Conservation (phyloP, 73 alveolate genomes). For the Tetrahymena elliotti region DNA sequence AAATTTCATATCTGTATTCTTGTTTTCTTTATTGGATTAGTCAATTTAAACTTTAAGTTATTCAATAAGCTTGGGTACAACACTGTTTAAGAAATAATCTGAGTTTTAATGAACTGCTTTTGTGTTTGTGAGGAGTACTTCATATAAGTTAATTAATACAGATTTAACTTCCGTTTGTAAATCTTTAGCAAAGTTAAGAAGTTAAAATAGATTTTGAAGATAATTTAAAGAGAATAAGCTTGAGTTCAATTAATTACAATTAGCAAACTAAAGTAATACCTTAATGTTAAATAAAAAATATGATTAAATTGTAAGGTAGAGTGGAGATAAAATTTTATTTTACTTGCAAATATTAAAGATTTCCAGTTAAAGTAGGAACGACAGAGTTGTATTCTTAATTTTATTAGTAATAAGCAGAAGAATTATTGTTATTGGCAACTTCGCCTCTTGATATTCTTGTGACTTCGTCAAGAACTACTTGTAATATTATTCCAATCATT, state of each 20-base stretch:
- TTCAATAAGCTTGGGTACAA: constrained; percentile 19
- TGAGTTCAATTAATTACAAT: not conserved
- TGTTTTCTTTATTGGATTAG: constrained; percentile 4
- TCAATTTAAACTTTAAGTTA: not conserved
- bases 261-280: not conserved
- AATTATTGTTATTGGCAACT: constrained; percentile 30
- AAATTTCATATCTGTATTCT: constrained; percentile 53
- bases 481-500: constrained; percentile 46
- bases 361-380: not conserved
- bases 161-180: constrained; percentile 4
- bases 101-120: constrained; percentile 8
- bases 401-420: constrained; percentile 36
- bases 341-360: not conserved
- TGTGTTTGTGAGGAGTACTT: not conserved
- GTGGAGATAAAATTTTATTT: not conserved
- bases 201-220: not conserved
- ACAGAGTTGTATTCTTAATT: constrained; percentile 10
- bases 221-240: not conserved
- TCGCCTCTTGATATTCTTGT: constrained; percentile 38
- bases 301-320: no score
- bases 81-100: constrained; percentile 22
- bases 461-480: constrained; percentile 39
- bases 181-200: not conserved
- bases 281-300: not conserved
- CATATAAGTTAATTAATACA: not conserved